Conservation (phyloP, 306 rosid species). For the Vigna hirtella region DNA sequence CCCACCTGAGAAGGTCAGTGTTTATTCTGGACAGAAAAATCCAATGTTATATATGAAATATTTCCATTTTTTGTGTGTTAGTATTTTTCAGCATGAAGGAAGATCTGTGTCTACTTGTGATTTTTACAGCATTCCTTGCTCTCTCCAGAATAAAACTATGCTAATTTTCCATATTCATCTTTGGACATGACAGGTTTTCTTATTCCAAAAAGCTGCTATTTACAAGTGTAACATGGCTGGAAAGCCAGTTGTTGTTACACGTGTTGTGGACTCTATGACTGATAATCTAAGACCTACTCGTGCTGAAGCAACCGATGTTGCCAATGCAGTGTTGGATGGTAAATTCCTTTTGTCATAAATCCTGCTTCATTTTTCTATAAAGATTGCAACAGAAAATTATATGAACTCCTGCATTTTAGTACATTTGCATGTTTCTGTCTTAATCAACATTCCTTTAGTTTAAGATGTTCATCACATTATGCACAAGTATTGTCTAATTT, state of each 20-base stretch:
- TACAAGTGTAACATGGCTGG: conserved; percentile 98
- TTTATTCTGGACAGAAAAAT: conserved; percentile 31
- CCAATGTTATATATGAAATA: conserved; percentile 16
- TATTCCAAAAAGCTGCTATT: conserved; percentile 96
- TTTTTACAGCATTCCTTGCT: conserved; percentile 10
- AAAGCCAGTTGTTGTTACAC: conserved; percentile 96
- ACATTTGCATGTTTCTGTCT: conserved; percentile 19
- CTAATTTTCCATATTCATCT: conserved; percentile 1
- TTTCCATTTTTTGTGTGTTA: conserved; percentile 26
- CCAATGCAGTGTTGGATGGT: conserved; percentile 99
- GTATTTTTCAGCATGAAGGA: neutral
- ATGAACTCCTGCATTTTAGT: neutral
- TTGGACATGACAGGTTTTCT: conserved; percentile 69
- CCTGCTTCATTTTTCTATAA: conserved; percentile 2
- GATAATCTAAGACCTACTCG: conserved; percentile 98
- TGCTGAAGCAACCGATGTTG: conserved; percentile 99
- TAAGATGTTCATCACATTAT: conserved; percentile 17
- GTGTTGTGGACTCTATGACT: conserved; percentile 97
- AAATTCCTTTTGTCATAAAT: conserved; percentile 31
- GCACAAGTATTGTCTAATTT: conserved; percentile 31
- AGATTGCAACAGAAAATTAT: neutral
- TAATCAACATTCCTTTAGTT: conserved; percentile 35
- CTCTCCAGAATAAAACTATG: neutral
- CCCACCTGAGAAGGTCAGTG: conserved; percentile 91
- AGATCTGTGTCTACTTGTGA: conserved; percentile 18